Percentiles rank a stretch among this genome's conserved stretches.
Conservation (phyloP, 1,284 basidiomycete species). For the Trametes polyzona region DNA sequence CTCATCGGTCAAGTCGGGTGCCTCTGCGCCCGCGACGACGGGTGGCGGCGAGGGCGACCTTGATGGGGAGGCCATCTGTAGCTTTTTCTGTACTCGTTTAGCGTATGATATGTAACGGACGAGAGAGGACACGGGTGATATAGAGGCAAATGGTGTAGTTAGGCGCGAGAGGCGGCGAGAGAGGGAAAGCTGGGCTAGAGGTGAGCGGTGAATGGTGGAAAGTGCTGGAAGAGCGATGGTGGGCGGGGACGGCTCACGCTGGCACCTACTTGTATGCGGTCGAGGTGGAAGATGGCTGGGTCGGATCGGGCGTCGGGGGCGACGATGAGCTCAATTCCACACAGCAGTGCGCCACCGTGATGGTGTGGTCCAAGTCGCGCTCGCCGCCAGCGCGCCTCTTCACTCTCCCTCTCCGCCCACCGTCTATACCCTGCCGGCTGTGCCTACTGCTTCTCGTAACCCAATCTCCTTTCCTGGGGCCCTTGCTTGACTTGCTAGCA, state of each 20-base stretch:
- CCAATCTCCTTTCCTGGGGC: not conserved
- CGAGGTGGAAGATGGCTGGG: not conserved
- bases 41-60: constrained; percentile 5
- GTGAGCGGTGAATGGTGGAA: constrained; percentile 12
- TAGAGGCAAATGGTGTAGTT: not conserved
- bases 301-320: not conserved
- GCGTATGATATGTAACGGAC: not conserved
- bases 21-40: not conserved
- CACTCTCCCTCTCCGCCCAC: not conserved
- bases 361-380: constrained; percentile 3
- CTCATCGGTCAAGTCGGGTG: constrained; percentile 1
- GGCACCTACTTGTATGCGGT: too few species aligned
- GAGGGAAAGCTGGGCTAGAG: not conserved
- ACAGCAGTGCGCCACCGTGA: not conserved
- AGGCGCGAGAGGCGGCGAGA: not conserved
- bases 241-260: not conserved
- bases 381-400: not conserved
- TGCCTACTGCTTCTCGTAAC: too few species aligned
- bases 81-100: not conserved
- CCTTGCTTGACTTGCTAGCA: too few species aligned
- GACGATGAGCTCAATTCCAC: constrained; percentile 1
- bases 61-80: constrained; percentile 15
- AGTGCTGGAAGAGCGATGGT: not conserved
- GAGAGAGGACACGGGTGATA: not conserved
- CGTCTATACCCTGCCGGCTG: not conserved